These are phyloP conservation scores for Paraconiothyrium brasiliense DNA, from an alignment of 2,329 filamentous ascomycete genomes.

Conservation along the genomic window DNA sequence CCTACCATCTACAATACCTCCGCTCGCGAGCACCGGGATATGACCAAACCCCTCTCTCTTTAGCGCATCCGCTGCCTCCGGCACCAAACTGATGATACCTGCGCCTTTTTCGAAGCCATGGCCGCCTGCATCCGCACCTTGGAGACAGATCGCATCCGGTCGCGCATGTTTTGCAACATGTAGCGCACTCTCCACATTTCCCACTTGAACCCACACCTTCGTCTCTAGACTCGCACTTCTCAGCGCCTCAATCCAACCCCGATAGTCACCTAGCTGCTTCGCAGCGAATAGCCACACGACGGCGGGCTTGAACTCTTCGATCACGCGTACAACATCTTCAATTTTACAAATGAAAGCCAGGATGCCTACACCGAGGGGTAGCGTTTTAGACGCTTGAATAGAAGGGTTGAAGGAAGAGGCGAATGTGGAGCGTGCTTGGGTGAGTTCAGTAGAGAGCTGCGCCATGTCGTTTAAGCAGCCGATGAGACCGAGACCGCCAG, in stretches of 20 bases:
- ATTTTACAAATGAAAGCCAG: constrained; percentile 60
- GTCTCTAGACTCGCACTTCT: constrained; percentile 46
- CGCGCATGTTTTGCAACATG: constrained; percentile 59
- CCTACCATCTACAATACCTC: constrained; percentile 68
- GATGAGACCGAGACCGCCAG: constrained; percentile 58
- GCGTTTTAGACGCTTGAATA: constrained; percentile 27
- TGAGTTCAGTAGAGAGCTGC: constrained; percentile 42
- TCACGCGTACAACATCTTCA: constrained; percentile 60
- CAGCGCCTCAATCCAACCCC: constrained; percentile 46
- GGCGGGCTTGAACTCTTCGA: constrained; percentile 63
- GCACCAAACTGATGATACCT: constrained; percentile 66
- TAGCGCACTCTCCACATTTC: constrained; percentile 65
- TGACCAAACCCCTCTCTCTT: constrained; percentile 33
- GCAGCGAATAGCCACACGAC: constrained; percentile 76
- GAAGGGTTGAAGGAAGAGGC: constrained; percentile 22
- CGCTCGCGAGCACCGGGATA: constrained; percentile 62
- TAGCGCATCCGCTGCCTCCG: constrained; percentile 65
- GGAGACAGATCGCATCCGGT: constrained; percentile 69
- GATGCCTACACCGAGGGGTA: constrained; percentile 70
- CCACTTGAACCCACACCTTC: constrained; percentile 69
- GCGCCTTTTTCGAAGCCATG: constrained; percentile 67
- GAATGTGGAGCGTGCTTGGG: constrained; percentile 36
- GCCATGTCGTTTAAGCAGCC: constrained; percentile 49
- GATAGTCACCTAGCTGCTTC: constrained; percentile 50
- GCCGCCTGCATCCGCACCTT: constrained; percentile 71